Conservation (phyloP, 306 rosid species). For the Dalbergia cochinchinensis region DNA sequence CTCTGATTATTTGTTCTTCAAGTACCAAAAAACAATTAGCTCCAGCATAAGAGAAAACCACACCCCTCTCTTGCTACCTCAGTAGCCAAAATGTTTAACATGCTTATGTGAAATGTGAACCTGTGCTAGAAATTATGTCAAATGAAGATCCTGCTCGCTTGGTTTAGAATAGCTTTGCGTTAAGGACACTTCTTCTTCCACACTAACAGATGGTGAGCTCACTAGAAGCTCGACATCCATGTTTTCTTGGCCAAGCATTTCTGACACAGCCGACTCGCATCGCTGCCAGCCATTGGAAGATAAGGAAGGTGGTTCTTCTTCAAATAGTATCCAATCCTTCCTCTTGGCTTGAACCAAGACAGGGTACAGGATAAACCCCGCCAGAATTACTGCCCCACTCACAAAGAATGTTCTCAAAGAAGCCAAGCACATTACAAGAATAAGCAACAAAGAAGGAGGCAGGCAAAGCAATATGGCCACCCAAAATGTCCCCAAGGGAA, state of each 20-base stretch:
- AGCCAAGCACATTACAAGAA: slow-evolving; percentile 92
- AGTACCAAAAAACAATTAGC: not conserved
- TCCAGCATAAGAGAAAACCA: slow-evolving; percentile 3
- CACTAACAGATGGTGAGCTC: slow-evolving; percentile 42
- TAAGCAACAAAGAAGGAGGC: slow-evolving; percentile 76
- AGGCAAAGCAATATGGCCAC: slow-evolving; percentile 69
- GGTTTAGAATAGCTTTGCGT: slow-evolving; percentile 50
- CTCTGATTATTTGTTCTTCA: not conserved
- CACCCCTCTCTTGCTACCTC: slow-evolving; percentile 17
- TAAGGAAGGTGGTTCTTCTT: slow-evolving; percentile 47
- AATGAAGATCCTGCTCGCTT: slow-evolving; percentile 41
- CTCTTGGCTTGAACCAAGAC: slow-evolving; percentile 64
- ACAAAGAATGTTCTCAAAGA: slow-evolving; percentile 71
- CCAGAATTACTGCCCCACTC: slow-evolving; percentile 60
- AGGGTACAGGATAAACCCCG: slow-evolving; percentile 76
- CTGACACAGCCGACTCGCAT: slow-evolving; percentile 45
- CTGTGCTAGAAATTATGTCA: not conserved
- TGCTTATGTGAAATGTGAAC: not conserved
- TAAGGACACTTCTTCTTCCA: slow-evolving; percentile 54
- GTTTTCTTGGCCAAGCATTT: slow-evolving; percentile 46
- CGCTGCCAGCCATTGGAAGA: slow-evolving; percentile 48
- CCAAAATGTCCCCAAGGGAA: slow-evolving; percentile 78
- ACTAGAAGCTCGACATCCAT: slow-evolving; percentile 61
- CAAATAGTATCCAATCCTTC: slow-evolving; percentile 58
- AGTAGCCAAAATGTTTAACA: not conserved